Conservation (phyloP, 1,284 basidiomycete species). For the Ustilago bromivora region DNA sequence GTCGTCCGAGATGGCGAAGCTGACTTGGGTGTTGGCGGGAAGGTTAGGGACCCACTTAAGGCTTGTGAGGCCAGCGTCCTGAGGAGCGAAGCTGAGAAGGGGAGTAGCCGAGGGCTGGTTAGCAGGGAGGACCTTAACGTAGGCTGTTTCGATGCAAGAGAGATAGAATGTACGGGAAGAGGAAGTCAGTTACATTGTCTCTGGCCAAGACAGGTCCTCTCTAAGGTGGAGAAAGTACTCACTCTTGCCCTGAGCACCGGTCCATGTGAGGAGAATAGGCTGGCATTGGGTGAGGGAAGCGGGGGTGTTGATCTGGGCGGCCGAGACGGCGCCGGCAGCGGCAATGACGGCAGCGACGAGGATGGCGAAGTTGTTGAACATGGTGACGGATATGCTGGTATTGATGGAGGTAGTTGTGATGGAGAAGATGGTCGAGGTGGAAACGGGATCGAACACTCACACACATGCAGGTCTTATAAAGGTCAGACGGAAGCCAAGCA, state of each 20-base stretch:
- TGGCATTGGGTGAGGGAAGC: conserved; percentile 53
- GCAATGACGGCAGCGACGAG: conserved; percentile 37
- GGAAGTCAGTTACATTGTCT: conserved; percentile 10
- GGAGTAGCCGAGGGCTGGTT: conserved; percentile 39
- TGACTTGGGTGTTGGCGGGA: conserved; percentile 29
- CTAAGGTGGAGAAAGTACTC: conserved; percentile 7
- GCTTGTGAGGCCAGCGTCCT: conserved; percentile 25
- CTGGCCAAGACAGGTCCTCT: neutral
- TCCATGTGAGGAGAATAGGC: conserved; percentile 50
- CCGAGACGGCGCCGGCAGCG: conserved; percentile 25
- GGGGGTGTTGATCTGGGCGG: conserved; percentile 53
- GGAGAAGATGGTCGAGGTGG: conserved; percentile 18
- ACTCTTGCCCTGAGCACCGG: conserved; percentile 40
- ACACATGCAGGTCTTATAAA: conserved; percentile 5
- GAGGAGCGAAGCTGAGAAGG: conserved; percentile 35
- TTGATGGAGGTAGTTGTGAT: neutral
- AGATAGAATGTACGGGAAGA: neutral
- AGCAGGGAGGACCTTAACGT: conserved; percentile 36
- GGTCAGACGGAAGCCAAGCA: neutral
- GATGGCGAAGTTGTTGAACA: conserved; percentile 34
- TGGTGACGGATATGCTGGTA: conserved; percentile 20
- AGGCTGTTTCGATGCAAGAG: conserved; percentile 18
- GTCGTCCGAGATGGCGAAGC: conserved; percentile 42
- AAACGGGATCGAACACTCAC: neutral
- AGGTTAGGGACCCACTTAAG: conserved; percentile 45